phyloP scores from a whole-genome alignment of 768 basidiomycete species.

The Mycena filopes region DNA sequence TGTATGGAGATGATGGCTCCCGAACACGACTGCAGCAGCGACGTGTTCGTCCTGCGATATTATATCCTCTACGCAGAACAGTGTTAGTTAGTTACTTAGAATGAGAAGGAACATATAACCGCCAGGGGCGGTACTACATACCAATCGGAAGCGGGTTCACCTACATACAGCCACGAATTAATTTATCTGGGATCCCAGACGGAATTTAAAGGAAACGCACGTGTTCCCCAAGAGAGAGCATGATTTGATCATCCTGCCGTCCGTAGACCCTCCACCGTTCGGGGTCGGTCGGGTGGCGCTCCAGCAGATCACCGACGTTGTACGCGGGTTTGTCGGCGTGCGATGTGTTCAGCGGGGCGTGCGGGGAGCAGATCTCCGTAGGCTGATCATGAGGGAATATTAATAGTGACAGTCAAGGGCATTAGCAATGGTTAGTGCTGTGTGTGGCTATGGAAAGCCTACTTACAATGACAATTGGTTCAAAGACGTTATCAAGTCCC shows the following conservation, averaged over 20 bases:
- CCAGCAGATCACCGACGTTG: conserved; percentile 45
- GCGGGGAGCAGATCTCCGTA: too few species aligned
- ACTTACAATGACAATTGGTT: conserved; percentile 19
- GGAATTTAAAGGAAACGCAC: too few species aligned
- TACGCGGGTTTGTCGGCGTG: conserved; percentile 34
- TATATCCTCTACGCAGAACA: background rate
- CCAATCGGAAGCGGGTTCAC: background rate
- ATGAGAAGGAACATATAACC: background rate
- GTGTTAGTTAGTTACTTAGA: too few species aligned
- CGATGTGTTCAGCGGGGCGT: background rate
- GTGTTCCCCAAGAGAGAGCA: conserved; percentile 49
- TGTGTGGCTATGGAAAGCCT: background rate
- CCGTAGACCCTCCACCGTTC: conserved; percentile 44
- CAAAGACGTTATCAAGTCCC: conserved; percentile 16
- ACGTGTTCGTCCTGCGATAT: background rate
- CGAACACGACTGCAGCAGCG: background rate
- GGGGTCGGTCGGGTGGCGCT: conserved; percentile 45
- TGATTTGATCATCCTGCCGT: conserved; percentile 53
- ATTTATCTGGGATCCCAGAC: background rate
- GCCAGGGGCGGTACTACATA: background rate
- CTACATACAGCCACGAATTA: background rate
- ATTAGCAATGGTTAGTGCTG: background rate
- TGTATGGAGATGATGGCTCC: background rate
- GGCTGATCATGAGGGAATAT: too few species aligned
- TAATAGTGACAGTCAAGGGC: too few species aligned